A percentile compares a stretch with the other conserved stretches of the same genome.
phyloP scores from a whole-genome alignment of 139 green algal genomes.

The Bryopsis sp. region DNA sequence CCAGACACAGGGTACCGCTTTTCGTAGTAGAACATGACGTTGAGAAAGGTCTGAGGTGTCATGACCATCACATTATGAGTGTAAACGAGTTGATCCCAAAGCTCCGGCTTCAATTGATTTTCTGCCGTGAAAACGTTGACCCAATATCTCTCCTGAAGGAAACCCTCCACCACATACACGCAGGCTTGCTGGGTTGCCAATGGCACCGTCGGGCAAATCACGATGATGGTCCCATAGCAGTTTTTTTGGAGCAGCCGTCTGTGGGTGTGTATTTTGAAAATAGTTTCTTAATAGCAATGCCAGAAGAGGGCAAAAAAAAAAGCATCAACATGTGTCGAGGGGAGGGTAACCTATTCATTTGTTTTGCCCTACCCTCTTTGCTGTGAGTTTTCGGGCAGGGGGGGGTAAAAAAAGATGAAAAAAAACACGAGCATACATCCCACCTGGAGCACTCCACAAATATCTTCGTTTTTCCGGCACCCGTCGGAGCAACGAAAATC shows the following conservation, averaged over 20 bases:
- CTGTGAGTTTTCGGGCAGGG: too few species aligned
- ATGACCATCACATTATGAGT: slow-evolving; percentile 19
- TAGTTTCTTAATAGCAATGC: too few species aligned
- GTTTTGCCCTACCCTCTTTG: too few species aligned
- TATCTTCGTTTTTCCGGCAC: slow-evolving; percentile 6
- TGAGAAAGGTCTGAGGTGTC: slow-evolving; percentile 12
- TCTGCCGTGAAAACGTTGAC: slow-evolving; percentile 11
- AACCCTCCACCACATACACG: slow-evolving; percentile 16
- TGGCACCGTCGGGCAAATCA: slow-evolving; percentile 9
- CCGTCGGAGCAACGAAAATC: slow-evolving; percentile 7
- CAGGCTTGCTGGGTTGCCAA: slow-evolving; percentile 13
- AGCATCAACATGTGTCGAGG: too few species aligned
- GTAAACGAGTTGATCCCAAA: neutral
- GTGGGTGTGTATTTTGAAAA: neutral
- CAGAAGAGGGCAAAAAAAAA: too few species aligned
- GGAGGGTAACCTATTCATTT: too few species aligned
- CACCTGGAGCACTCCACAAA: slow-evolving; percentile 7
- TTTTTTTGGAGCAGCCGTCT: slow-evolving; percentile 4
- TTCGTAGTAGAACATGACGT: slow-evolving; percentile 3
- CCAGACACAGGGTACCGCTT: too few species aligned
- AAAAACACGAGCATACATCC: neutral
- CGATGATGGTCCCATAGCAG: neutral
- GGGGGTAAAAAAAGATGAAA: neutral
- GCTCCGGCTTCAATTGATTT: neutral
- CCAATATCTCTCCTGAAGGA: slow-evolving; percentile 1